Base-by-base conservation (phyloP, 805 yeast species). In the Wickerhamiella hasegawae region DNA sequence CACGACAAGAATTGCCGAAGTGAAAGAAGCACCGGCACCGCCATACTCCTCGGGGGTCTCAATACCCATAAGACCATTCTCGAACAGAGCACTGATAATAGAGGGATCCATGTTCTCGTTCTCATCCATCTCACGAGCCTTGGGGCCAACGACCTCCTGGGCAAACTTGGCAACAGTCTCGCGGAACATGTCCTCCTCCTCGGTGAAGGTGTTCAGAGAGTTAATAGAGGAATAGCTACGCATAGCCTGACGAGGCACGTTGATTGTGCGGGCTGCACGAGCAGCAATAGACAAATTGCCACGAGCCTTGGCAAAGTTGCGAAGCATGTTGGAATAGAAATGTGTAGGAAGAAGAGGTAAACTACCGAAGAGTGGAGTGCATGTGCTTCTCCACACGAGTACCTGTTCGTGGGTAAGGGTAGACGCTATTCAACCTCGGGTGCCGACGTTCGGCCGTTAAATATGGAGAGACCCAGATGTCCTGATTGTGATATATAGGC, bases 41-140 rank as follows among this genome's bases (percentile, higher is more conserved):
- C 66, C 66, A 17, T 49, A 46, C 44, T 62, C 62, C 42, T 61
- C 66, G 16, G 66, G 64, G n/a, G 65, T 61, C 44, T 61, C 66
- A 28, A 61, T 54, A n/a, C 58, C 66, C 66, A 61, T 61, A 11
- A 62, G 50, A 3, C 66, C 66, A 32, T 52, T 52, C 19, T 60
- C 65, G 31, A 47, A 47, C 40, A 47, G 32, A 18, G 39, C 42
- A 18, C 34, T 5, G 34, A 42, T 41, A 19, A 47, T 12, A 16
- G 17, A 36, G n/a, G 40, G 41, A 35, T 45, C 48, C 51, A 47
- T 47, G 26, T 37, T 32, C 34, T 47, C 51, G n/a, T 35, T 32
- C 39, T 47, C 51, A 35, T 47, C 51, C 59, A 61, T 61, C 31
- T 54, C 60, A 9, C 61, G 47, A 18, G 46, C 62, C 31, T 42